Percentiles rank a stretch among this genome's conserved stretches.
phyloP scores from a whole-genome alignment of 1,139 yeast genomes.

The Sugiyamaella grinbergsii region DNA sequence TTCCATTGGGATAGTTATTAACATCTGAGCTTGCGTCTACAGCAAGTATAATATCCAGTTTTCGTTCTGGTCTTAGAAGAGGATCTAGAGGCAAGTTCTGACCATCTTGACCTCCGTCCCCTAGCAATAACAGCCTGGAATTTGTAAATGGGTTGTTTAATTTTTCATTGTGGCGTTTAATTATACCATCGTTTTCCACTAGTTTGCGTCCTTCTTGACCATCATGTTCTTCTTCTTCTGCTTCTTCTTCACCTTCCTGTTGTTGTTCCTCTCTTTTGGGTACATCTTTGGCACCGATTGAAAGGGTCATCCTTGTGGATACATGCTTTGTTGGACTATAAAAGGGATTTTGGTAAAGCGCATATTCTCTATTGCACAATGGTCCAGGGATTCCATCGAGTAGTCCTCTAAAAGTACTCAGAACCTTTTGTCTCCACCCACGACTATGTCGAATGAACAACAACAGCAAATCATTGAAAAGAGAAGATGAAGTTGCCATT shows the following conservation, averaged over 20 bases:
- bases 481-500: slow-evolving; percentile 73
- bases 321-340: slow-evolving; percentile 7
- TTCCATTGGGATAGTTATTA: slow-evolving; percentile 32
- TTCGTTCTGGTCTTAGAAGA: slow-evolving; percentile 65
- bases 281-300: neutral
- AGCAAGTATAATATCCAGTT: slow-evolving; percentile 74
- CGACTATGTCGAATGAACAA: slow-evolving; percentile 21
- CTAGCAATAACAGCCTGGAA: slow-evolving; percentile 51
- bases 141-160: slow-evolving; percentile 53
- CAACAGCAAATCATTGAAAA: slow-evolving; percentile 61
- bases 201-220: too few species aligned
- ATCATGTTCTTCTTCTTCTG: neutral
- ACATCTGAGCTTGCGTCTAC: slow-evolving; percentile 50
- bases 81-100: slow-evolving; percentile 82
- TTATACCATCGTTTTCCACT: neutral
- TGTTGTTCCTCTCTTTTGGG: neutral
- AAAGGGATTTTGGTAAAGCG: slow-evolving; percentile 27
- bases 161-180: slow-evolving; percentile 24
- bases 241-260: slow-evolving; percentile 1
- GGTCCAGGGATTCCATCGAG: slow-evolving; percentile 17
- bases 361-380: slow-evolving; percentile 27
- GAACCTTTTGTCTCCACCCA: slow-evolving; percentile 5
- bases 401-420: slow-evolving; percentile 14
- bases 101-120: slow-evolving; percentile 84
- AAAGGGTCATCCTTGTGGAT: too few species aligned